Evolutionary conservation across 1,284 basidiomycete species (phyloP), one percentile per base, ranked within the genome.

Genomic region (Apiotrichum gamsii): DNA sequence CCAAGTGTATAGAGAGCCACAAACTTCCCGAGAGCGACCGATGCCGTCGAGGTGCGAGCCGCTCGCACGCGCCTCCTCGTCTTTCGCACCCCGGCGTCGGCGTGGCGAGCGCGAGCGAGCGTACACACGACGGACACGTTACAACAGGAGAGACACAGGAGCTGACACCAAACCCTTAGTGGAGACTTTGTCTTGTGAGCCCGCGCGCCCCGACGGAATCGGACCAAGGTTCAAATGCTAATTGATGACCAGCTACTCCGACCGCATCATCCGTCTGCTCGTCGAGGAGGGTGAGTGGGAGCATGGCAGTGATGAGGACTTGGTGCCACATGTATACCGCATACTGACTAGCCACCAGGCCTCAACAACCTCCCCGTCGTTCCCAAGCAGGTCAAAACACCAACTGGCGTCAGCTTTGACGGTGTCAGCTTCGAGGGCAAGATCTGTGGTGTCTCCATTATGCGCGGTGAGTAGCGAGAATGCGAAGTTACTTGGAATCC

Each of bases 331-430:
- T 8, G 8, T 33, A 16, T 18, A 18, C 32, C 13, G 5, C 21
- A 25, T 16, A n/a, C 39, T 31, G 8, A 40, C 39, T 1, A 4
- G 8, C 15, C 14, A 1, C 2, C 85, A 76, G 88, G 93, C n/a
- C 75, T 97, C 50, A 97, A 98, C 72, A 90, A 97, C 72, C 78
- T 98, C 8, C 94, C 94, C 1, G 90, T 96, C 23, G 74, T 91
- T 14, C 81, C 85, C 31, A 87, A 88, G 75, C 84, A 81, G 4
- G 81, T 74, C n/a, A 54, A 57, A 15, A 72, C 73, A 2, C 70
- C 72, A 29, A 68, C 88, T 78, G 90, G 90, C 34, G 80, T 82
- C 41, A 77, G 77, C 8, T 95, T 91, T 65, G 79, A 87, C 46
- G 91, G 91, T 15, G 88, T 94, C 5, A 84, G 85, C 0, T 95